phyloP scores from a whole-genome alignment of 306 rosid genomes.

The Rosa multiflora region DNA sequence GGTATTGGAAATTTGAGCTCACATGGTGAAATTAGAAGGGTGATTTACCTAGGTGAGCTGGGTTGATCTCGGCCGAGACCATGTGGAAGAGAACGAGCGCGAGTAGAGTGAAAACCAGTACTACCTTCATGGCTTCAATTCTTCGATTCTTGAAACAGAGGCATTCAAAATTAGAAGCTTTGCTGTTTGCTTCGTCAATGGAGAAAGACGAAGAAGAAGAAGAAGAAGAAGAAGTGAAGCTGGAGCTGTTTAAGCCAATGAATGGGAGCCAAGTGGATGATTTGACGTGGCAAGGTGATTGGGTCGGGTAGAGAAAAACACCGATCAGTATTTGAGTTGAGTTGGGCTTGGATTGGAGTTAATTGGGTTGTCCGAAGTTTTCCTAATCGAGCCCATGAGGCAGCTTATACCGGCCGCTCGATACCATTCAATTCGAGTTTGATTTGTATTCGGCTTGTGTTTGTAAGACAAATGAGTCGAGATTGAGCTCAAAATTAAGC shows the following conservation, averaged over 20 bases:
- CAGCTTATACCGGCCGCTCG: too few species aligned
- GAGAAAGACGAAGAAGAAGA: neutral
- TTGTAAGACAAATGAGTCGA: too few species aligned
- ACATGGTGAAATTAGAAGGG: neutral
- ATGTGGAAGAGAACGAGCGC: slow-evolving; percentile 24
- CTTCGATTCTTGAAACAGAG: neutral
- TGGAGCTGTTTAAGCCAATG: neutral
- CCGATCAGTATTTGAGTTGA: neutral
- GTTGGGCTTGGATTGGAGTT: neutral
- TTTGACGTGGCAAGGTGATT: neutral
- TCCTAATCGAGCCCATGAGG: too few species aligned
- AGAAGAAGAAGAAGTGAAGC: neutral
- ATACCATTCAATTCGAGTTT: too few species aligned
- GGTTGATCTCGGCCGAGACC: slow-evolving; percentile 55
- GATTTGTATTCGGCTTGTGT: too few species aligned
- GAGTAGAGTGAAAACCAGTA: slow-evolving; percentile 32
- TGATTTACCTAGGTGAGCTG: slow-evolving; percentile 53
- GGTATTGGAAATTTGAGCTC: neutral
- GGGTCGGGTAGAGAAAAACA: neutral
- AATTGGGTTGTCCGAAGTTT: too few species aligned
- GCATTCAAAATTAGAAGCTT: neutral
- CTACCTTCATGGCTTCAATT: slow-evolving; percentile 37
- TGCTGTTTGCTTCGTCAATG: neutral
- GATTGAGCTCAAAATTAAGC: too few species aligned
- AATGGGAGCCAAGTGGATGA: neutral